Percentiles rank a stretch among this genome's conserved stretches.
Conservation (phyloP, 176 grass and related monocot genomes). For the Oryza officinalis region DNA sequence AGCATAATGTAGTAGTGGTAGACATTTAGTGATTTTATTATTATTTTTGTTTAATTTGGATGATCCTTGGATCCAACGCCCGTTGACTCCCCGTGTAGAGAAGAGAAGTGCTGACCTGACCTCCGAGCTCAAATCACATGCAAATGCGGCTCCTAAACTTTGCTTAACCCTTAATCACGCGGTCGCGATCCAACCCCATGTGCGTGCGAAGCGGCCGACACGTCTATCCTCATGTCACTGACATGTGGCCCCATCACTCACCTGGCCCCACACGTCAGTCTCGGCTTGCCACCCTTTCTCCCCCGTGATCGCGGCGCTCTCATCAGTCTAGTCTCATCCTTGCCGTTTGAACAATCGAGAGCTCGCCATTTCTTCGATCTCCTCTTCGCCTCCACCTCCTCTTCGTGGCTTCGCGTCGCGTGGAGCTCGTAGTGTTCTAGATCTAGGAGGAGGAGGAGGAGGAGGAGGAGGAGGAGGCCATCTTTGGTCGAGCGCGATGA, state of each 20-base stretch:
- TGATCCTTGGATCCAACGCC: neutral
- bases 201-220: conserved; percentile 23
- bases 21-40: neutral
- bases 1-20: neutral
- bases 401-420: conserved; percentile 34
- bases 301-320: conserved; percentile 21
- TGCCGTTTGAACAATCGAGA: conserved; percentile 44
- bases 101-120: conserved; percentile 37
- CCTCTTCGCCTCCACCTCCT: neutral
- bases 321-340: neutral
- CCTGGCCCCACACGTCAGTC: neutral
- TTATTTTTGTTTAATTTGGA: neutral
- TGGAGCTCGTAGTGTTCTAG: conserved; percentile 20
- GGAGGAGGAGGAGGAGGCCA: too few relatives aligned
- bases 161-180: conserved; percentile 38
- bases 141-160: conserved; percentile 1
- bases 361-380: conserved; percentile 20
- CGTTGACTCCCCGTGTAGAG: conserved; percentile 34
- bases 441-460: conserved; percentile 29
- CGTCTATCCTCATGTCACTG: neutral
- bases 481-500: conserved; percentile 20
- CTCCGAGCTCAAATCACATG: conserved; percentile 16
- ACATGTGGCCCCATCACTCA: fast-evolving
- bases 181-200: conserved; percentile 37
- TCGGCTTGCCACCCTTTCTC: too few relatives aligned